A percentile compares a stretch with the other conserved stretches of the same genome.
Evolutionary conservation across 768 basidiomycete species (phyloP).

Genomic region (Psilocybe tampanensis): DNA sequence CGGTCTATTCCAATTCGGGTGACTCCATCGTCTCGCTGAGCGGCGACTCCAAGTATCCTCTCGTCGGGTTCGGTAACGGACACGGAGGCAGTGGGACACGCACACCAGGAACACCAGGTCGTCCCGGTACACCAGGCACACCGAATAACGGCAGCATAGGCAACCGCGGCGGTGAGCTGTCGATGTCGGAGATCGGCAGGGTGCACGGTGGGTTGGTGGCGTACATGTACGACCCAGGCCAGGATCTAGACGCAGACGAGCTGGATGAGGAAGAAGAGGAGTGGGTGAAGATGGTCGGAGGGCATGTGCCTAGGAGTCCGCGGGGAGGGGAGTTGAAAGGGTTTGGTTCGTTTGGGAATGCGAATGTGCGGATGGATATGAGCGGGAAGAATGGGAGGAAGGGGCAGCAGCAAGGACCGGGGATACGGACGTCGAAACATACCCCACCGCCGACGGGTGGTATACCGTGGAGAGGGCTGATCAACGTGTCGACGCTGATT

Average conservation of each 20-base stretch:
- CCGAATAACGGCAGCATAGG: conserved; percentile 10
- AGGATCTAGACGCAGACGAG: conserved; percentile 22
- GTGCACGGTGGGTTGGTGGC: conserved; percentile 47
- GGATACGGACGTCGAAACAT: not conserved
- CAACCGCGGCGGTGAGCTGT: conserved; percentile 3
- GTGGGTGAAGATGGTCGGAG: conserved; percentile 7
- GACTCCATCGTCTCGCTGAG: conserved; percentile 29
- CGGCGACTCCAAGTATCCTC: conserved; percentile 34
- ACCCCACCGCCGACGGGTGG: not conserved
- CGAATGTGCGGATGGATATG: not conserved
- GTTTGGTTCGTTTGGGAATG: not conserved
- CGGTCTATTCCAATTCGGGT: conserved; percentile 28
- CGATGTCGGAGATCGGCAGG: conserved; percentile 8
- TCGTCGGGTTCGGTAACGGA: not conserved
- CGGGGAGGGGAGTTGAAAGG: not conserved
- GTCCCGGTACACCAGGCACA: conserved; percentile 8
- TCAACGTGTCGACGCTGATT: conserved; percentile 68
- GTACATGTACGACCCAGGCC: conserved; percentile 63
- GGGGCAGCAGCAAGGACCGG: not conserved
- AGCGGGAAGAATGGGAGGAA: not conserved
- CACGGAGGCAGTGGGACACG: not conserved
- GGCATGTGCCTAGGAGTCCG: conserved; percentile 9
- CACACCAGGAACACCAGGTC: conserved; percentile 4
- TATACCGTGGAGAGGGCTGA: conserved; percentile 35
- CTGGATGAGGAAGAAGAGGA: conserved; percentile 21